Base-by-base conservation (phyloP, 1,284 basidiomycete species). In the Cutaneotrichosporon sp. region DNA sequence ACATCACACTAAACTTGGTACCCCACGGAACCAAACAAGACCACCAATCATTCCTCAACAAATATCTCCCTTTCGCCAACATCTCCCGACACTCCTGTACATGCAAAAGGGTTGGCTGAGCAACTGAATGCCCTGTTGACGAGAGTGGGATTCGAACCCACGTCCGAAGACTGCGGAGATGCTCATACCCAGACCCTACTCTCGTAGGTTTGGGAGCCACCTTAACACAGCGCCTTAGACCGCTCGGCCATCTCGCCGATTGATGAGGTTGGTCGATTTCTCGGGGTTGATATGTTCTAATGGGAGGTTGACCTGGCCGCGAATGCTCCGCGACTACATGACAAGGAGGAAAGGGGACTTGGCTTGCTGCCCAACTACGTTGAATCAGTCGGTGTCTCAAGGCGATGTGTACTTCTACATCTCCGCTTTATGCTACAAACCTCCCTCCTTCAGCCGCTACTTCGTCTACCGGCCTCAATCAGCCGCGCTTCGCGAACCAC, bases 401-500 rank as follows among this genome's bases (percentile, higher is more conserved):
- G 14, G 42, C 4, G 18, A 6, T n/a, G 16, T 7, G 5, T 46
- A 18, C 42, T 46, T 46, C 42, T 18, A 46, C n/a, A 46, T 18
- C 7, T 8, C 18, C 42, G n/a, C n/a, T 18, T 7, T 46, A 46
- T n/a, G 18, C 42, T 18, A n/a, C 18, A 46, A n/a, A 18, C 18
- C 7, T 46, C 42, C 5, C 2, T 6, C 42, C 18, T n/a, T 46
- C 18, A 4, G 7, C 42, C 72, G 34, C 34, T 9, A 36, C 34
- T n/a, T 4, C 18, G 18, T 26, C 26, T 26, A 3, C 26, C 26
- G 2, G 26, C 26, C 26, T 1, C 26, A n/a, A 46, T 46, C 42
- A 78, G 60, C 74, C 69, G 70, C 81, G 75, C 61, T 81, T 77
- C 64, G 81, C 79, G 58, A 90, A 76, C 89, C 89, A 91, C 56